These are phyloP conservation scores for Dactylellina cionopaga DNA, from an alignment of 2,329 filamentous ascomycete species.

Conservation along the genomic window DNA sequence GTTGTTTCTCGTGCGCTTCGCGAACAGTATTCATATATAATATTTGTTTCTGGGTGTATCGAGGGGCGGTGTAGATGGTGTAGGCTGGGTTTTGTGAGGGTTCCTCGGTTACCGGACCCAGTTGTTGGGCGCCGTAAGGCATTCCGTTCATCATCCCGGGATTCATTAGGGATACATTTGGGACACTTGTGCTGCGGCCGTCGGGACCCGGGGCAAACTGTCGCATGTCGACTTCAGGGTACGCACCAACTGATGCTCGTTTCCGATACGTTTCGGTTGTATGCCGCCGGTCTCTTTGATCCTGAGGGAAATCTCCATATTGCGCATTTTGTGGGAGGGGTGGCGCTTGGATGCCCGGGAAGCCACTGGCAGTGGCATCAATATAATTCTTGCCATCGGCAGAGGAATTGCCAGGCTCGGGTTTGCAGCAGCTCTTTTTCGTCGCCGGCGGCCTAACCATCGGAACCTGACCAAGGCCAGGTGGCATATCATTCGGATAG, in stretches of 20 bases:
- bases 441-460: slow-evolving; percentile 9
- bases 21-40: slow-evolving; percentile 42
- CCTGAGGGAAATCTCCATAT: slow-evolving; percentile 30
- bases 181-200: slow-evolving; percentile 35
- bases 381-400: slow-evolving; percentile 25
- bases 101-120: slow-evolving; percentile 21
- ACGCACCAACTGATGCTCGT: slow-evolving; percentile 20
- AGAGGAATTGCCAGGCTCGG: background rate
- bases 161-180: slow-evolving; percentile 19
- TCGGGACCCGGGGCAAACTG: slow-evolving; percentile 17
- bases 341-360: slow-evolving; percentile 7
- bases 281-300: slow-evolving; percentile 17
- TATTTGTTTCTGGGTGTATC: slow-evolving; percentile 32
- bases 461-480: slow-evolving; percentile 3
- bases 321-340: slow-evolving; percentile 8
- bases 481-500: slow-evolving; percentile 10
- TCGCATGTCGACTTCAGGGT: slow-evolving; percentile 28
- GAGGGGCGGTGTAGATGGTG: slow-evolving; percentile 26
- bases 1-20: slow-evolving; percentile 33
- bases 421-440: slow-evolving; percentile 40
- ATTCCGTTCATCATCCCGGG: background rate
- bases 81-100: slow-evolving; percentile 16
- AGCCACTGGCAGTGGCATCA: slow-evolving; percentile 14
- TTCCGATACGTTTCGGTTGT: slow-evolving; percentile 37
- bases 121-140: slow-evolving; percentile 7